Conservation (phyloP, 2,329 filamentous ascomycete genomes). For the Aquanectria penicillioides region DNA sequence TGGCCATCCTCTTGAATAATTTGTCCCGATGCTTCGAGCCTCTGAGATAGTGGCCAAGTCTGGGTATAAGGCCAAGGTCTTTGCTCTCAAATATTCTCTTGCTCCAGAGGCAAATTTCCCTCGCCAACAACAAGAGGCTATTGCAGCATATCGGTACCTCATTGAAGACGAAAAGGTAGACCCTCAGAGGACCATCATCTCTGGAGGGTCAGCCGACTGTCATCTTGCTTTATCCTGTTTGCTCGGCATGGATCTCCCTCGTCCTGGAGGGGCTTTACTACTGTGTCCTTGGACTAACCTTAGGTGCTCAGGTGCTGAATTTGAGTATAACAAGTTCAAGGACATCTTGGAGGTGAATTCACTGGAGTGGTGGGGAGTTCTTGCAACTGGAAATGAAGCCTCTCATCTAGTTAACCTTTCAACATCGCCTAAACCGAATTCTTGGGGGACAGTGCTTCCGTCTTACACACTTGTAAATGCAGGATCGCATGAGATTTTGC, state of each 20-base stretch:
- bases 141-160: slow-evolving; percentile 2
- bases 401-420: not conserved
- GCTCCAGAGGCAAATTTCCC: not conserved
- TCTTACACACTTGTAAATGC: not conserved
- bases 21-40: not conserved
- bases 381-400: not conserved
- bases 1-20: not conserved
- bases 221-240: not conserved
- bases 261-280: not conserved
- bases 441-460: not conserved
- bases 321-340: not conserved
- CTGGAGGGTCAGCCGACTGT: not conserved
- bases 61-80: not conserved
- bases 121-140: not conserved
- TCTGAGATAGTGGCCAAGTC: not conserved
- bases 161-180: not conserved
- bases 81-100: not conserved
- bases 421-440: not conserved
- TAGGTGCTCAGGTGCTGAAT: not conserved
- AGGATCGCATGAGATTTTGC: not conserved
- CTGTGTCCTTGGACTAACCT: not conserved
- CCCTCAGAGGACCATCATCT: not conserved
- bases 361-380: not conserved
- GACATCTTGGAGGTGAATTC: not conserved
- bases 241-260: not conserved